Evolutionary conservation across 139 green algal genomes (phyloP), one percentile per base, ranked within the genome.

Genomic region (Chlamydomonas incerta): DNA sequence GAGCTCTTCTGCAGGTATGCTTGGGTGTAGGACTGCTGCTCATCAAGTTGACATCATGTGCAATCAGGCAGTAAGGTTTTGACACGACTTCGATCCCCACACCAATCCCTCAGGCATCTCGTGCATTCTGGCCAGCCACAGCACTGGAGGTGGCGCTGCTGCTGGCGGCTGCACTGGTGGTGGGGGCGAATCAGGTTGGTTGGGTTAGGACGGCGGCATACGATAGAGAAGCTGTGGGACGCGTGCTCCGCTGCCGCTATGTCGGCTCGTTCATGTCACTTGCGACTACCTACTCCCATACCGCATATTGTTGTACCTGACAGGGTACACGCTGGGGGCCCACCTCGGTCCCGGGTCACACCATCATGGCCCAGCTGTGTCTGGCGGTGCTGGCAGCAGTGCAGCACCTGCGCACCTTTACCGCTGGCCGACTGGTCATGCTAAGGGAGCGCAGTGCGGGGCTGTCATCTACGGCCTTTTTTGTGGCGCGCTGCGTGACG

Each of bases 381-480:
- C 41, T 50, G 41, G 41, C 41, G 41, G 41, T 50, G 41, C 41
- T 50, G 41, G 41, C 41, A 8, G 41, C n/a, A n/a, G 77, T 83
- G 60, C 77, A 83, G 63, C 77, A 83, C 77, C 77, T 83, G 0
- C 37, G 37, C 23, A 74, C 62, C 6, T 83, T 83, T 18, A 23
- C 46, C 3, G 10, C 62, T 0, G 28, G 74, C 52, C 68, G 50
- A 5, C 28, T 88, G 33, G 31, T 90, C 4, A 3, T 90, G 20
- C 23, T 26, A 21, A 72, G 88, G 8, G 88, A 91, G 80, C 50
- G 77, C 9, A 46, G 31, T 37, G 72, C 66, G 4, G 88, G 88
- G 29, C 52, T 92, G 52, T 80, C 57, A 35, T 31, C 80, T 55
- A 65, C 70, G 47, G 88, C 88, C 65, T 88, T 74, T 66, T 89